Evolutionary conservation across 495 filamentous ascomycete species (phyloP).

Genomic region (Lepidopterella palustris): DNA sequence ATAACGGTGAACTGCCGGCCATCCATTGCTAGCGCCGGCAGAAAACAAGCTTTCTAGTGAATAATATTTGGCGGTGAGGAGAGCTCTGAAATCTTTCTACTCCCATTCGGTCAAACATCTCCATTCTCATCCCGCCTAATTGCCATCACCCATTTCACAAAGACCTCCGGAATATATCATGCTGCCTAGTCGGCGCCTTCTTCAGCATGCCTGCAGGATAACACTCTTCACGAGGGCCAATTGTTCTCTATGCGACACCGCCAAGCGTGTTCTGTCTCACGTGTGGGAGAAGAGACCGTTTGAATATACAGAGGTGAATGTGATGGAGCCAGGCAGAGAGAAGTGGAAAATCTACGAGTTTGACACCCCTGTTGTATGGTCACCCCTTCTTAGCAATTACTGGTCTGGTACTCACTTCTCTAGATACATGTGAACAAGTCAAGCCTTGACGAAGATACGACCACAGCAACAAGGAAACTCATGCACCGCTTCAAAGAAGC

Average conservation of each 20-base stretch:
- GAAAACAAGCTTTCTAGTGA: not conserved
- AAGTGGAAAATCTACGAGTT: constrained; percentile 84
- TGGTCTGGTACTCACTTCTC: constrained; percentile 10
- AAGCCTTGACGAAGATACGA: constrained; percentile 40
- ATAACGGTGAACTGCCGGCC: not conserved
- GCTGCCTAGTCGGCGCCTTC: constrained; percentile 25
- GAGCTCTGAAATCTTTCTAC: not conserved
- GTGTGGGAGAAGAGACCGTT: constrained; percentile 65
- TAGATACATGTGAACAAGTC: constrained; percentile 58
- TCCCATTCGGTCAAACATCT: not conserved
- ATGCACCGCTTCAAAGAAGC: constrained; percentile 76
- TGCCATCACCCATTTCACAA: not conserved
- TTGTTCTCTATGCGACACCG: constrained; percentile 73
- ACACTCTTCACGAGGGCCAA: constrained; percentile 77
- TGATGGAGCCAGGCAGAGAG: constrained; percentile 58
- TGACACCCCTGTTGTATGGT: constrained; percentile 73
- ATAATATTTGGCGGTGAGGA: not conserved
- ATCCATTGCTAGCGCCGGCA: not conserved
- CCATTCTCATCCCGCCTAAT: not conserved
- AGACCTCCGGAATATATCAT: constrained; percentile 5
- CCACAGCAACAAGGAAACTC: constrained; percentile 61
- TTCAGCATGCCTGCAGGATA: constrained; percentile 54
- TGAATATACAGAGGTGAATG: constrained; percentile 71
- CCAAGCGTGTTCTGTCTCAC: constrained; percentile 62
- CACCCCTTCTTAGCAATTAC: not conserved